Conservation (phyloP, 768 basidiomycete genomes). For the Sporobolomyces roseus region DNA sequence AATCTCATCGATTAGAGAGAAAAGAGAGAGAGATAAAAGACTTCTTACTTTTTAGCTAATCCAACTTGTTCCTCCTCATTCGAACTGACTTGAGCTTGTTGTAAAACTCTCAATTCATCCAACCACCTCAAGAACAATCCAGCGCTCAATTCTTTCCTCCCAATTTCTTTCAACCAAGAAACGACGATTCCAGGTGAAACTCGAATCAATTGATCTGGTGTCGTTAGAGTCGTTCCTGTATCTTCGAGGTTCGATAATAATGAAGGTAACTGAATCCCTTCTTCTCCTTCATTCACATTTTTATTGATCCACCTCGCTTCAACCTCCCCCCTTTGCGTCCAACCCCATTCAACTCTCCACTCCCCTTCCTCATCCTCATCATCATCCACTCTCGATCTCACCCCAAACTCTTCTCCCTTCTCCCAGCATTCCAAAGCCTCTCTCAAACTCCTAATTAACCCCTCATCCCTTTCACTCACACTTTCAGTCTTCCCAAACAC, state of each 20-base stretch:
- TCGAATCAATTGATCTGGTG: no score
- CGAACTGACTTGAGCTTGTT: background rate
- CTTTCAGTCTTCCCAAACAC: conserved; percentile 71
- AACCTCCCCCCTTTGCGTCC: background rate
- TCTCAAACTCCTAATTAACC: background rate
- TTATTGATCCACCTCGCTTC: no score
- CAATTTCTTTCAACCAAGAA: conserved; percentile 61
- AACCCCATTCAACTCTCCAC: background rate
- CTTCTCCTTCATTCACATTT: no score
- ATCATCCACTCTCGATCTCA: background rate
- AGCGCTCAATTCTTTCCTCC: conserved; percentile 66
- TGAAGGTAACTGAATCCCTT: background rate
- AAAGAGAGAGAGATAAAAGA: background rate
- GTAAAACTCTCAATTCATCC: conserved; percentile 60
- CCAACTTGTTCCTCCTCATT: conserved; percentile 41
- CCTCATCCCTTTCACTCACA: background rate
- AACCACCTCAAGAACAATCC: conserved; percentile 70
- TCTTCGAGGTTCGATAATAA: conserved; percentile 44
- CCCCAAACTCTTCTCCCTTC: background rate
- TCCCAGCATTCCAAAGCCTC: background rate
- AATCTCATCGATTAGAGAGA: background rate
- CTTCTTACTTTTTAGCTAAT: conserved; percentile 54
- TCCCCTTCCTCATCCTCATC: background rate
- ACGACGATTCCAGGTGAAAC: conserved; percentile 66
- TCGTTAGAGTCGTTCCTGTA: conserved; percentile 37